A percentile compares a stretch with the other conserved stretches of the same genome.
Evolutionary conservation across 2,329 filamentous ascomycete genomes (phyloP).

Genomic region (Fusarium domesticum): DNA sequence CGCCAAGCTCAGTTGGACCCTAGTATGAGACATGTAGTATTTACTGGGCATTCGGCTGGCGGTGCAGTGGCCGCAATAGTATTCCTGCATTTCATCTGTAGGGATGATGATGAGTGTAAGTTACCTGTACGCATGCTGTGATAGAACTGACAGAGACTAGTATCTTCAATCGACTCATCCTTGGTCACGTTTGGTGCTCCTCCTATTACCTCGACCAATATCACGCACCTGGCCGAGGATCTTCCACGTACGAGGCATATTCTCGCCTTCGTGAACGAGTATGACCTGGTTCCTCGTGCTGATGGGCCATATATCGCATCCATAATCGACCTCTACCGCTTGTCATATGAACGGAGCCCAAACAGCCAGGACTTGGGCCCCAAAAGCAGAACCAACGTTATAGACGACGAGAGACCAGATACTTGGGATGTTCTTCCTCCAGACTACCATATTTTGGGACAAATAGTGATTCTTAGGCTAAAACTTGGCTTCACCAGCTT

Average conservation of each 20-base stretch:
- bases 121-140: too few relatives aligned
- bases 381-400: accelerated
- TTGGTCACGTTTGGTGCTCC: slow-evolving; percentile 23
- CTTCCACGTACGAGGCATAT: slow-evolving; percentile 5
- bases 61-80: slow-evolving; percentile 22
- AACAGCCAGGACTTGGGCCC: too few relatives aligned
- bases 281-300: slow-evolving; percentile 21
- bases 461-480: not conserved
- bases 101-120: not conserved
- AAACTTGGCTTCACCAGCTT: not conserved
- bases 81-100: slow-evolving; percentile 13
- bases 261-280: slow-evolving; percentile 22
- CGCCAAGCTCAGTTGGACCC: slow-evolving; percentile 5
- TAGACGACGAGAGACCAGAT: accelerated
- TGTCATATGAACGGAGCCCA: slow-evolving; percentile 16
- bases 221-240: slow-evolving; percentile 2
- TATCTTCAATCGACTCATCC: slow-evolving; percentile 6
- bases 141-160: too few relatives aligned
- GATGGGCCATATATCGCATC: slow-evolving; percentile 20
- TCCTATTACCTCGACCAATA: slow-evolving; percentile 11
- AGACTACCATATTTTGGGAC: slow-evolving; percentile 2
- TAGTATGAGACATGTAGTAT: slow-evolving; percentile 8
- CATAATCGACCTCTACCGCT: slow-evolving; percentile 20
- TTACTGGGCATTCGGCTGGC: slow-evolving; percentile 26
- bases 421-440: not conserved